Evolutionary conservation across 2,329 filamentous ascomycete genomes (phyloP).

Genomic region (Tolypocladium tundrense): DNA sequence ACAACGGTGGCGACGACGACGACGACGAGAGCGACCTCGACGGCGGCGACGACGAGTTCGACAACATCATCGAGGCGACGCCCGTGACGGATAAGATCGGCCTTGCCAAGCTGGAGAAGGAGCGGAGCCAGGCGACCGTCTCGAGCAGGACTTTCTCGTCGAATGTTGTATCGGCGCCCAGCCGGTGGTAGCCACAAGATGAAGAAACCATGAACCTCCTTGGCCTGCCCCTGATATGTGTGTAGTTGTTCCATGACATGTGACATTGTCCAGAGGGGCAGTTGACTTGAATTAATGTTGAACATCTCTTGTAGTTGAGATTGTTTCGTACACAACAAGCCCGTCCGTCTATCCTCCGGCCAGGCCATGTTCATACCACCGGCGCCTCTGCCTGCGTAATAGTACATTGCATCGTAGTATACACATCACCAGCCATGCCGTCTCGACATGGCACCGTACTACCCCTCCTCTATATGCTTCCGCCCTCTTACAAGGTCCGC

Average conservation of each 20-base stretch:
- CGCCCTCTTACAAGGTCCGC: constrained; percentile 38
- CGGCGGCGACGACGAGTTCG: constrained; percentile 70
- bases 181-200: constrained; percentile 26
- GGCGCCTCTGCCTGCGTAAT: neutral
- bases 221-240: too few relatives aligned
- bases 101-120: constrained; percentile 44
- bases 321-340: neutral
- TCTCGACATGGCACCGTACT: neutral
- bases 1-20: constrained; percentile 48
- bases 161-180: constrained; percentile 36
- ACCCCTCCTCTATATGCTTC: neutral
- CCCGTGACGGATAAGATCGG: constrained; percentile 82
- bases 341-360: neutral
- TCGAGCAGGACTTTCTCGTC: constrained; percentile 43
- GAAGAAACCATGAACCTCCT: neutral
- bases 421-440: neutral
- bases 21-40: constrained; percentile 45
- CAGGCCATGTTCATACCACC: neutral
- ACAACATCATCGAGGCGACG: constrained; percentile 85
- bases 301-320: neutral
- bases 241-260: neutral
- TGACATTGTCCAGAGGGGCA: neutral
- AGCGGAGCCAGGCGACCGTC: constrained; percentile 35
- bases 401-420: neutral
- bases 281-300: neutral